phyloP scores from a whole-genome alignment of 2,329 filamentous ascomycete species.

The Fusarium secorum region DNA sequence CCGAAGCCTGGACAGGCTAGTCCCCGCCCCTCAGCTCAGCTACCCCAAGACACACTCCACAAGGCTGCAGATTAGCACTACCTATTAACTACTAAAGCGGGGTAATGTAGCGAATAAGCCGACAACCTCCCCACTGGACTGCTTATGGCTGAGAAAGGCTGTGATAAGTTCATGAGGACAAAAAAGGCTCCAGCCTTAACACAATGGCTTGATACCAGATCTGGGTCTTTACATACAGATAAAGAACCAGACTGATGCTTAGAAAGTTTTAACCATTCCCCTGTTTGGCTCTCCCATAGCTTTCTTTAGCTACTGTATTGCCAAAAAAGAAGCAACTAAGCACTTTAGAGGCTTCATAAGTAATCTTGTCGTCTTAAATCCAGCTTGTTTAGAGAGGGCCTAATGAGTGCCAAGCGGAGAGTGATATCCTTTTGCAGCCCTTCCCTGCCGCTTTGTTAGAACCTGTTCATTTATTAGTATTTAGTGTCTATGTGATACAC shows the following conservation, averaged over 20 bases:
- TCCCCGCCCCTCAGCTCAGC: background rate
- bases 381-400: too few species aligned
- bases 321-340: fast-evolving
- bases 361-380: too few species aligned
- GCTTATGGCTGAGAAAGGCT: fast-evolving
- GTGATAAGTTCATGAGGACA: fast-evolving
- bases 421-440: too few species aligned
- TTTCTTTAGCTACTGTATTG: too few species aligned
- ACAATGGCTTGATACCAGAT: fast-evolving
- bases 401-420: too few species aligned
- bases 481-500: too few species aligned
- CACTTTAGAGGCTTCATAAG: too few species aligned
- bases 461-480: too few species aligned
- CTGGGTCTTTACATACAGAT: fast-evolving
- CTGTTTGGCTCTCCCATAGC: background rate
- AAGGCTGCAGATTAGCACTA: fast-evolving
- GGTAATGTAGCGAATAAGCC: fast-evolving
- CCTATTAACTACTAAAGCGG: fast-evolving
- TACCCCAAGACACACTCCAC: background rate
- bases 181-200: fast-evolving
- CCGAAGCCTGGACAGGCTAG: background rate
- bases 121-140: fast-evolving
- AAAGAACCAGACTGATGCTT: background rate
- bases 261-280: fast-evolving
- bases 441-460: too few species aligned